phyloP scores from a whole-genome alignment of 108 stramenopile genomes.

The Skeletonema costatum region DNA sequence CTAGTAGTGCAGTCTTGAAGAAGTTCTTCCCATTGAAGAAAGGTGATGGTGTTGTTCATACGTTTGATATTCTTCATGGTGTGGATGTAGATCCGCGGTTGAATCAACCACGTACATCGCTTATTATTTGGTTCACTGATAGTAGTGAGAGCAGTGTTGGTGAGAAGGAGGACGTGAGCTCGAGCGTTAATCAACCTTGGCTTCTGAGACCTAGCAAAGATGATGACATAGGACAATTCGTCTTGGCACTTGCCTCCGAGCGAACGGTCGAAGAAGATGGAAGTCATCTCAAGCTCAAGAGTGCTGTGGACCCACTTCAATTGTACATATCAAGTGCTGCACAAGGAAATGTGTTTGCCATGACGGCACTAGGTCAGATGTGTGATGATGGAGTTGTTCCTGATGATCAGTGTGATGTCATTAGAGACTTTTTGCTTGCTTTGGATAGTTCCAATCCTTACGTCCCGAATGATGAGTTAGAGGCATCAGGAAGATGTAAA shows the following conservation, averaged over 20 bases:
- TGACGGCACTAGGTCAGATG: constrained; percentile 60
- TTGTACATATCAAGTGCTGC: constrained; percentile 65
- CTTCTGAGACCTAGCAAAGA: constrained; percentile 24
- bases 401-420: constrained; percentile 7
- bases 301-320: constrained; percentile 12
- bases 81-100: constrained; percentile 66
- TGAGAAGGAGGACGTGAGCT: neutral
- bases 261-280: constrained; percentile 13
- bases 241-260: constrained; percentile 62
- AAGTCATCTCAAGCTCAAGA: neutral
- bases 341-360: constrained; percentile 60
- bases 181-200: constrained; percentile 48
- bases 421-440: constrained; percentile 6
- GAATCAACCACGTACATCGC: constrained; percentile 59
- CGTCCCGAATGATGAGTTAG: neutral
- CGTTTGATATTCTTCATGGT: constrained; percentile 78
- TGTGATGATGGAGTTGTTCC: constrained; percentile 40
- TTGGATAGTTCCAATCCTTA: constrained; percentile 10
- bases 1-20: constrained; percentile 59
- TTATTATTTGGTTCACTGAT: constrained; percentile 75
- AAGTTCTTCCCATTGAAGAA: constrained; percentile 59
- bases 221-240: constrained; percentile 69
- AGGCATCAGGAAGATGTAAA: neutral
- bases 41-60: constrained; percentile 74
- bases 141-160: neutral